Evolutionary conservation across 805 yeast genomes (phyloP).

Genomic region (Teunomyces kruisii): DNA sequence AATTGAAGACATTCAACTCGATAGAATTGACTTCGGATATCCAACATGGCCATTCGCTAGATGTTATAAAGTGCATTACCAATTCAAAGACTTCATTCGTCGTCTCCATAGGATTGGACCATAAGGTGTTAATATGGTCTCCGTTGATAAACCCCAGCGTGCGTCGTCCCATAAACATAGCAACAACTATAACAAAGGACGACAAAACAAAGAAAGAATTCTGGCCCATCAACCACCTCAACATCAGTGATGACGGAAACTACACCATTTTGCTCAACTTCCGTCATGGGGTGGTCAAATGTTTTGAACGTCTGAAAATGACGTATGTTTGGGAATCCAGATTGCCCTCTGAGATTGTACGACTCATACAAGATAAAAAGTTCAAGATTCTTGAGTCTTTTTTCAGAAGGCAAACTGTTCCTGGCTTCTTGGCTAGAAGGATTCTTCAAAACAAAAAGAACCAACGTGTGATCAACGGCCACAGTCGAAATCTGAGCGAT

Average conservation of each 20-base stretch:
- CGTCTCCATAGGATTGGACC: slow-evolving; percentile 73
- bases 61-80: slow-evolving; percentile 59
- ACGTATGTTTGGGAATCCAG: slow-evolving; percentile 57
- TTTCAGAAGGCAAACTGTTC: slow-evolving; percentile 56
- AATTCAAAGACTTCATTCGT: slow-evolving; percentile 61
- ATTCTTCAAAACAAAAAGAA: slow-evolving; percentile 23
- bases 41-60: slow-evolving; percentile 56
- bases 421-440: slow-evolving; percentile 42
- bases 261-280: slow-evolving; percentile 55
- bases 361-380: slow-evolving; percentile 16
- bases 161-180: slow-evolving; percentile 23
- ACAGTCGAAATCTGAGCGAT: slow-evolving; percentile 34
- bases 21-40: slow-evolving; percentile 27
- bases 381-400: slow-evolving; percentile 53
- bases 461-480: slow-evolving; percentile 7
- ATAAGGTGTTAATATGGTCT: slow-evolving; percentile 70
- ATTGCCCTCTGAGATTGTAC: slow-evolving; percentile 32
- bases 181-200: slow-evolving; percentile 46
- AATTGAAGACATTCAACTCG: slow-evolving; percentile 24
- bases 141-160: slow-evolving; percentile 42
- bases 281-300: slow-evolving; percentile 50
- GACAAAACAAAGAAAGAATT: slow-evolving; percentile 28
- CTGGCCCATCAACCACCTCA: slow-evolving; percentile 63
- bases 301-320: slow-evolving; percentile 58
- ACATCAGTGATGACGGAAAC: slow-evolving; percentile 59